These are phyloP conservation scores for Aspergillus carbonarius DNA, from an alignment of 2,329 filamentous ascomycete species.

Conservation along the genomic window DNA sequence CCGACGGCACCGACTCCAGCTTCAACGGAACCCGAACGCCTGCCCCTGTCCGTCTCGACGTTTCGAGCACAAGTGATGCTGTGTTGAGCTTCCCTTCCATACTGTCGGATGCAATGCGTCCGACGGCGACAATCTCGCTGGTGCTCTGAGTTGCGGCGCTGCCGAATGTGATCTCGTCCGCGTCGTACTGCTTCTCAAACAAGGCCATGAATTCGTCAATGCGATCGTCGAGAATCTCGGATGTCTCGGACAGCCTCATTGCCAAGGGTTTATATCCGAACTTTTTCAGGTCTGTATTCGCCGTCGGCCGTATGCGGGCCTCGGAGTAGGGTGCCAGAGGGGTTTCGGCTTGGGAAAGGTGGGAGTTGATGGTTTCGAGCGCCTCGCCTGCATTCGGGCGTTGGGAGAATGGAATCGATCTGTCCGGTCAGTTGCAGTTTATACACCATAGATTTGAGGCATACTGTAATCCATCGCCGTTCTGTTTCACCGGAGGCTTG, in stretches of 20 bases:
- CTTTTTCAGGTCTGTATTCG: constrained; percentile 86
- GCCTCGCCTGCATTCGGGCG: constrained; percentile 77
- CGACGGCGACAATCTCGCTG: constrained; percentile 83
- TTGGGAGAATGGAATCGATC: constrained; percentile 68
- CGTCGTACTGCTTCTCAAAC: constrained; percentile 69
- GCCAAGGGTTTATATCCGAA: constrained; percentile 88
- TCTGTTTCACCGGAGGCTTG: constrained; percentile 39
- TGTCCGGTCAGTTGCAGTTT: constrained; percentile 29
- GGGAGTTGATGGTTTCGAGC: constrained; percentile 77
- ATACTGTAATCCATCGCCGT: constrained; percentile 42
- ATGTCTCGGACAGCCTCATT: constrained; percentile 91
- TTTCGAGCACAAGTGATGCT: constrained; percentile 83
- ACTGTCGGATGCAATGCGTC: constrained; percentile 85
- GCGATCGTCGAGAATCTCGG: constrained; percentile 88
- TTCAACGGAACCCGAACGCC: constrained; percentile 79
- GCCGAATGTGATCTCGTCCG: constrained; percentile 80
- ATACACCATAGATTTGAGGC: constrained; percentile 11
- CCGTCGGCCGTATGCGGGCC: constrained; percentile 77
- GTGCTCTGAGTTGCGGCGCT: constrained; percentile 84
- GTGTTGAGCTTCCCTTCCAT: constrained; percentile 81
- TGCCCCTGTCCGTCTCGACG: constrained; percentile 77
- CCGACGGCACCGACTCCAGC: constrained; percentile 65
- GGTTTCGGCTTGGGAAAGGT: constrained; percentile 65
- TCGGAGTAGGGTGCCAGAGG: constrained; percentile 72
- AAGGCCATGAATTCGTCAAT: constrained; percentile 85